phyloP scores from a whole-genome alignment of 2,329 filamentous ascomycete genomes.

The Cladosporium sp. region DNA sequence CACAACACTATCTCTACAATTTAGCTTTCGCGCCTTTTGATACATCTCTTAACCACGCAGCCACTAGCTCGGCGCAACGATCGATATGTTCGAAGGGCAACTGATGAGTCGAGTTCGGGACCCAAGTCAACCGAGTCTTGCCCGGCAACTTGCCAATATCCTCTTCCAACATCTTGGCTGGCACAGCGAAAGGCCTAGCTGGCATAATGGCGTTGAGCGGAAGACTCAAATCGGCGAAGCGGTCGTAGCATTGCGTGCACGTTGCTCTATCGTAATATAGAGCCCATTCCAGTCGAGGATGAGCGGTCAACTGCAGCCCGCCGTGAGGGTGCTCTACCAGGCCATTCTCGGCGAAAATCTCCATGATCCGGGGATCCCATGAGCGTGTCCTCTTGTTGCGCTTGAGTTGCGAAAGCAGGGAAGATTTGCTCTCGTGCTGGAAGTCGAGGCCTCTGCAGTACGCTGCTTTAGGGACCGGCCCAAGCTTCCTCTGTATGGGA shows the following conservation, averaged over 20 bases:
- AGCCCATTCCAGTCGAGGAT: background rate
- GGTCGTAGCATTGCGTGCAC: background rate
- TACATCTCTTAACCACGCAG: background rate
- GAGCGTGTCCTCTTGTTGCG: background rate
- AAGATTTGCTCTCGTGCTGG: background rate
- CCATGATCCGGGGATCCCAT: background rate
- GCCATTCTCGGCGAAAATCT: background rate
- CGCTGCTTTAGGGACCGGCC: background rate
- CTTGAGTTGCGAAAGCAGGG: background rate
- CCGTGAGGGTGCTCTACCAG: background rate
- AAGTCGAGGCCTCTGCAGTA: background rate
- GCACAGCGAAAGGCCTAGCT: background rate
- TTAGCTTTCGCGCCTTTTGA: background rate
- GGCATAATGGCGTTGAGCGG: background rate
- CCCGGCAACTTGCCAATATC: background rate
- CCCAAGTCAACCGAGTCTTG: background rate
- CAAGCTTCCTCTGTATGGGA: background rate
- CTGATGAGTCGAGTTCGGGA: background rate
- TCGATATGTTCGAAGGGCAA: background rate
- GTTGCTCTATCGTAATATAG: background rate
- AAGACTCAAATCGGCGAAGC: background rate
- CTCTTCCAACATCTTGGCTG: background rate
- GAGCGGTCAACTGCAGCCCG: background rate
- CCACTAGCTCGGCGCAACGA: background rate
- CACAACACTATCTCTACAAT: background rate